phyloP scores from a whole-genome alignment of 805 yeast genomes.

The Priceomyces fermenticarens region DNA sequence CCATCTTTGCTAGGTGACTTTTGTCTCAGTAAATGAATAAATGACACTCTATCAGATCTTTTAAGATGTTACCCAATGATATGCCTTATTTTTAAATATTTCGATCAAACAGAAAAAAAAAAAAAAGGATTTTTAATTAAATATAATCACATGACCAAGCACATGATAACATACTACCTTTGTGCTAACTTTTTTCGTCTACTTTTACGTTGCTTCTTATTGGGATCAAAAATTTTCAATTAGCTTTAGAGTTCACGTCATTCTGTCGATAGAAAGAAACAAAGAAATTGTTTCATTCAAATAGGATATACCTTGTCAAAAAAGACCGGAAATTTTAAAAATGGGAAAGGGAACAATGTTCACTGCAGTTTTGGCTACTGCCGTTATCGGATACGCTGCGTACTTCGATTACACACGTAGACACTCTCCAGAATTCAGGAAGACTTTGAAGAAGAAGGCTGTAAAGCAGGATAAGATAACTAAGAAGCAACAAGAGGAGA shows the following conservation, averaged over 20 bases:
- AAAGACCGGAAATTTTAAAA: too few species aligned
- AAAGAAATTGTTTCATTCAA: background rate
- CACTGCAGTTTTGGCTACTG: conserved; percentile 48
- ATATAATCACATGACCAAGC: conserved; percentile 7
- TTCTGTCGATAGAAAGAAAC: background rate
- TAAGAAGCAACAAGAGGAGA: conserved; percentile 52
- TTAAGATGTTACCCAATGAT: conserved; percentile 9
- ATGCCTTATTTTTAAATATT: conserved; percentile 1
- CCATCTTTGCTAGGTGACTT: conserved; percentile 4
- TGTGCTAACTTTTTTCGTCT: background rate
- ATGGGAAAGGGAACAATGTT: conserved; percentile 31
- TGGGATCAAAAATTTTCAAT: conserved; percentile 1
- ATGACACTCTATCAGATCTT: conserved; percentile 1
- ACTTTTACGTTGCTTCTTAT: too few species aligned
- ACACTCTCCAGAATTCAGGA: conserved; percentile 77
- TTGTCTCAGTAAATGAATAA: background rate
- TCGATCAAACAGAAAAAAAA: background rate
- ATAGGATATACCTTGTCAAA: too few species aligned
- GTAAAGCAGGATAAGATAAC: conserved; percentile 59
- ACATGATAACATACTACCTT: background rate
- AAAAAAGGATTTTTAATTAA: background rate
- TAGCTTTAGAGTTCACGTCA: background rate
- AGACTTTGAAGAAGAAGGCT: conserved; percentile 60
- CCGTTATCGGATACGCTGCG: conserved; percentile 68
- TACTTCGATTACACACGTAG: conserved; percentile 95